These are phyloP conservation scores for Cryptosporidium parvum DNA, from an alignment of 169 alveolate genomes.

Conservation along the genomic window DNA sequence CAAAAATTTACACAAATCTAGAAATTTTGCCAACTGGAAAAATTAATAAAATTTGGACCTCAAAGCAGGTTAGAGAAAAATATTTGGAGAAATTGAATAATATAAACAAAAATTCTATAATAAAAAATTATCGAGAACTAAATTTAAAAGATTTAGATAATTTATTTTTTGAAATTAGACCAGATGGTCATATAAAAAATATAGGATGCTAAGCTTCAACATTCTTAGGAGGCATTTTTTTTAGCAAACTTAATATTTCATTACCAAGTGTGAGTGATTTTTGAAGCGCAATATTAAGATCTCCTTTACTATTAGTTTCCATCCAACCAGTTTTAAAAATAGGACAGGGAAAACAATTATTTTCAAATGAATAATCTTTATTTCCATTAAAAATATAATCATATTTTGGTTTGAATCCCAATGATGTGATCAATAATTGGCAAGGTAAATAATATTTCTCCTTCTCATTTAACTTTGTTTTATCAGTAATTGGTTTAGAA, in stretches of 20 bases:
- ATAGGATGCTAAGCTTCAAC: not conserved
- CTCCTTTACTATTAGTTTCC: slow-evolving; percentile 66
- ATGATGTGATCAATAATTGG: slow-evolving; percentile 58
- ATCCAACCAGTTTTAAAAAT: slow-evolving; percentile 68
- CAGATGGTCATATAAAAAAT: slow-evolving; percentile 13
- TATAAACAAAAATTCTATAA: slow-evolving; percentile 6
- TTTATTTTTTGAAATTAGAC: slow-evolving; percentile 5
- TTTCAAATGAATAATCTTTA: not conserved
- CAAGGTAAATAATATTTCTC: slow-evolving; percentile 16
- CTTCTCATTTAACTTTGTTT: not conserved
- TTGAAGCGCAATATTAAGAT: slow-evolving; percentile 2
- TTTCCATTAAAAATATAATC: slow-evolving; percentile 13
- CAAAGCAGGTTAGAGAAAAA: not conserved
- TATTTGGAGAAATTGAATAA: not conserved
- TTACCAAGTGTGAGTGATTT: not conserved
- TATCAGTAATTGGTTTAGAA: not conserved
- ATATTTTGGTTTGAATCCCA: slow-evolving; percentile 40
- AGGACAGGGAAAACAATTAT: slow-evolving; percentile 1
- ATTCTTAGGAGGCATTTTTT: slow-evolving; percentile 1
- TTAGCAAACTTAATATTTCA: slow-evolving; percentile 15
- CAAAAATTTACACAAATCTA: not conserved
- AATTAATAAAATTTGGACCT: slow-evolving; percentile 1
- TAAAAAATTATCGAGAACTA: slow-evolving; percentile 6
- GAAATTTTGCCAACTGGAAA: not conserved
- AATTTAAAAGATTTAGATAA: not conserved